These are phyloP conservation scores for Neostapfia colusana DNA, from an alignment of 176 grass and related monocot species.

Conservation along the genomic window DNA sequence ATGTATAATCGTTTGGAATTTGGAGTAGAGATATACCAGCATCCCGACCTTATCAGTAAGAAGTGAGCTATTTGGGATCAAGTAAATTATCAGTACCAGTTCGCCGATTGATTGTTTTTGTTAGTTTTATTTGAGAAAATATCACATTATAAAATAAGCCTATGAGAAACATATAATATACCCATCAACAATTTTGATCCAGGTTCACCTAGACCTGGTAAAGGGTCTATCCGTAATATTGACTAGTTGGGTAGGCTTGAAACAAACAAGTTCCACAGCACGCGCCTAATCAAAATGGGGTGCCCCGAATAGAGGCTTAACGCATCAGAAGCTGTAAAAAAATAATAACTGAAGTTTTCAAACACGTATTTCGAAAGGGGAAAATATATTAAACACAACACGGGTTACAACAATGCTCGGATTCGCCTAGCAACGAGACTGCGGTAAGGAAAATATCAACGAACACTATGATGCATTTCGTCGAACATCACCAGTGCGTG, in stretches of 20 bases:
- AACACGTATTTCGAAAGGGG: neutral
- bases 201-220: neutral
- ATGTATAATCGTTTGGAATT: neutral
- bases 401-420: neutral
- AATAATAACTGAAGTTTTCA: neutral
- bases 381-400: neutral
- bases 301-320: neutral
- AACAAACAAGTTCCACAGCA: neutral
- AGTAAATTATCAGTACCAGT: neutral
- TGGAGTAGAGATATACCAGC: neutral
- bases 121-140: neutral
- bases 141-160: conserved; percentile 1
- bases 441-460: conserved; percentile 13
- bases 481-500: neutral
- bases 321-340: neutral
- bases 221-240: conserved; percentile 13
- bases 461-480: neutral
- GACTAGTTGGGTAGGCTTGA: neutral
- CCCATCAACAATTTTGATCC: neutral
- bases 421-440: conserved; percentile 1
- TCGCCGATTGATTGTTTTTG: neutral
- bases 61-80: neutral
- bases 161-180: neutral
- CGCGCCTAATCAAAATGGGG: conserved; percentile 3
- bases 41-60: neutral